These are phyloP conservation scores for Carex cristatella DNA, from an alignment of 176 grass and related monocot species.

Conservation along the genomic window DNA sequence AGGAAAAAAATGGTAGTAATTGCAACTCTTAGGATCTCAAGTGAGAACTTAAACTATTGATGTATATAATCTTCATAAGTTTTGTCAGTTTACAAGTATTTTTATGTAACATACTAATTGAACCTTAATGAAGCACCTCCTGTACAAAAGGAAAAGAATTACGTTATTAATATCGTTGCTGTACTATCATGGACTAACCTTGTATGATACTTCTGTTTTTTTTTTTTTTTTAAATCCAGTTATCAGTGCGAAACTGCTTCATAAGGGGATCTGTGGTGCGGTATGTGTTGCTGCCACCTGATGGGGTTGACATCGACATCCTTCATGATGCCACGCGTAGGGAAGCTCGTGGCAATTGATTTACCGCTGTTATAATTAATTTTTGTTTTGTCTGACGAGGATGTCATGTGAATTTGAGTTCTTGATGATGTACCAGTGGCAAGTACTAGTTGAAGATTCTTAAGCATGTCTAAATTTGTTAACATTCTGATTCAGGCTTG, in stretches of 20 bases:
- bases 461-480: constrained; percentile 18
- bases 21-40: not conserved
- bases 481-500: not conserved
- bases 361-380: not conserved
- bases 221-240: constrained; percentile 25
- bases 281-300: constrained; percentile 87
- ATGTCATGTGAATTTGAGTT: constrained; percentile 11
- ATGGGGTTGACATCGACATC: constrained; percentile 87
- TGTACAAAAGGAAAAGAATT: not conserved
- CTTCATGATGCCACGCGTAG: constrained; percentile 96
- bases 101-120: not conserved
- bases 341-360: constrained; percentile 82
- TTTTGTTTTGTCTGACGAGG: not conserved
- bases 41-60: not conserved
- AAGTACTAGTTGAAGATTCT: not conserved
- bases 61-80: not conserved
- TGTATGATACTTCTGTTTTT: not conserved
- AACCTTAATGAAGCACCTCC: not conserved
- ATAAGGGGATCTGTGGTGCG: constrained; percentile 93
- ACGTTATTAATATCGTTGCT: not conserved
- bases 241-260: constrained; percentile 94
- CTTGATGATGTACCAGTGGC: not conserved
- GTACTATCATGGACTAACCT: not conserved
- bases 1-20: not conserved
- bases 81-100: not conserved